These are phyloP conservation scores for Picochlorum costavermella DNA, from an alignment of 139 green algal species.

Conservation along the genomic window DNA sequence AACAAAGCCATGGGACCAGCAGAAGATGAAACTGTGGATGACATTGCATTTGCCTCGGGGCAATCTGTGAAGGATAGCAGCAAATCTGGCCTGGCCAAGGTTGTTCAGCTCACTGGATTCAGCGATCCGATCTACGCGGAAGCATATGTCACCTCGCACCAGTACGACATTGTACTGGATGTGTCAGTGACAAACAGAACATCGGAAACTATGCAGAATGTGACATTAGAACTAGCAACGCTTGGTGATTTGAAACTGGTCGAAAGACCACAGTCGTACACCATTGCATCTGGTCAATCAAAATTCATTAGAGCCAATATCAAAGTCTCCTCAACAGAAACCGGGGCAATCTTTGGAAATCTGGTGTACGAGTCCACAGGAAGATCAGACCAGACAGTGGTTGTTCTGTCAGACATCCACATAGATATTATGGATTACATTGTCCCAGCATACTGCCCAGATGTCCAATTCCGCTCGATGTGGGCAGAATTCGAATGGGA, in stretches of 20 bases:
- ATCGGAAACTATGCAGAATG: slow-evolving; percentile 62
- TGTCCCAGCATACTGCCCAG: slow-evolving; percentile 71
- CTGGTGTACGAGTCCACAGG: slow-evolving; percentile 92
- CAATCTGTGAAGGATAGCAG: neutral
- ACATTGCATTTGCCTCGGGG: slow-evolving; percentile 23
- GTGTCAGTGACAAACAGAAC: slow-evolving; percentile 89
- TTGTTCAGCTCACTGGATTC: slow-evolving; percentile 97
- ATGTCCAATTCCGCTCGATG: slow-evolving; percentile 86
- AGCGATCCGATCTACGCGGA: slow-evolving; percentile 95
- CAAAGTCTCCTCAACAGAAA: slow-evolving; percentile 94
- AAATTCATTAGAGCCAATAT: slow-evolving; percentile 36
- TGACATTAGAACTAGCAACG: slow-evolving; percentile 94
- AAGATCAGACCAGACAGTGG: slow-evolving; percentile 60
- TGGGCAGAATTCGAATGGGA: slow-evolving; percentile 99
- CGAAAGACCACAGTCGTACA: slow-evolving; percentile 90
- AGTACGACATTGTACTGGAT: slow-evolving; percentile 99
- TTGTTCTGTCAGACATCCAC: slow-evolving; percentile 98
- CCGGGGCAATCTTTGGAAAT: slow-evolving; percentile 98
- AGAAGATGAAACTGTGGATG: slow-evolving; percentile 41
- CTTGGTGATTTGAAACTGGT: slow-evolving; percentile 99
- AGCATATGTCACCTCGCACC: slow-evolving; percentile 87
- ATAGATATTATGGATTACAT: slow-evolving; percentile 99
- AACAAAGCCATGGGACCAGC: slow-evolving; percentile 76
- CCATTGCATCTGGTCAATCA: slow-evolving; percentile 67
- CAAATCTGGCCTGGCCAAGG: slow-evolving; percentile 56